phyloP scores from a whole-genome alignment of 257 asterid species.

The Mitragyna speciosa region DNA sequence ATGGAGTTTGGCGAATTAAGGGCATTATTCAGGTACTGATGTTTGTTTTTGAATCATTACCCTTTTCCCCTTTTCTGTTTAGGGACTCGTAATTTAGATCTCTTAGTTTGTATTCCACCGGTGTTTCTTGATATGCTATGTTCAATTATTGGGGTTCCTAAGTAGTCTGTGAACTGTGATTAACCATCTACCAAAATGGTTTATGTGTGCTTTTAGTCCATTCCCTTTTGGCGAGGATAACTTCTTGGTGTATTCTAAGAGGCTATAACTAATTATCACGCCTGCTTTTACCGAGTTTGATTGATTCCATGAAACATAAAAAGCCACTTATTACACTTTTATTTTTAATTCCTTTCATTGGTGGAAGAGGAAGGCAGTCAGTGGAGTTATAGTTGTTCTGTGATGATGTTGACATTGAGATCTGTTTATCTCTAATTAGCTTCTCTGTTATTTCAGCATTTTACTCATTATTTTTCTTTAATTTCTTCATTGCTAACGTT shows the following conservation, averaged over 20 bases:
- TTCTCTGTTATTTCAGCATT: too few relatives aligned
- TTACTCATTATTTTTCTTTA: too few relatives aligned
- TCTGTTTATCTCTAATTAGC: background rate
- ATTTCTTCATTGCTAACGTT: background rate
- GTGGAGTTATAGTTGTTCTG: background rate
- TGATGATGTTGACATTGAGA: background rate
- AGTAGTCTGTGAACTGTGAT: background rate
- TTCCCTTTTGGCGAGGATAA: slow-evolving; percentile 5
- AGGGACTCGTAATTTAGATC: background rate
- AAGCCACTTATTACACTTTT: background rate
- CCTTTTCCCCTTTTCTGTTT: background rate
- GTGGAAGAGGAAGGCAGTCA: background rate
- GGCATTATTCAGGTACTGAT: slow-evolving; percentile 44
- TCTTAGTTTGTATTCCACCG: background rate
- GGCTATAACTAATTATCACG: background rate
- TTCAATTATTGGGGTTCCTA: background rate
- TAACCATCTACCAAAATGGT: background rate
- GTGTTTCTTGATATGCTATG: background rate
- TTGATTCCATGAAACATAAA: background rate
- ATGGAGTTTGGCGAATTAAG: slow-evolving; percentile 48
- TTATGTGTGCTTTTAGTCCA: background rate
- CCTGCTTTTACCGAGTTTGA: background rate
- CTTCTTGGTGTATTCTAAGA: background rate
- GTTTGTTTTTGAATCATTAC: background rate
- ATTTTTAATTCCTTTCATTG: background rate